Evolutionary conservation across 306 rosid species (phyloP), one percentile per base, ranked within the genome.

Genomic region (Parietaria judaica): DNA sequence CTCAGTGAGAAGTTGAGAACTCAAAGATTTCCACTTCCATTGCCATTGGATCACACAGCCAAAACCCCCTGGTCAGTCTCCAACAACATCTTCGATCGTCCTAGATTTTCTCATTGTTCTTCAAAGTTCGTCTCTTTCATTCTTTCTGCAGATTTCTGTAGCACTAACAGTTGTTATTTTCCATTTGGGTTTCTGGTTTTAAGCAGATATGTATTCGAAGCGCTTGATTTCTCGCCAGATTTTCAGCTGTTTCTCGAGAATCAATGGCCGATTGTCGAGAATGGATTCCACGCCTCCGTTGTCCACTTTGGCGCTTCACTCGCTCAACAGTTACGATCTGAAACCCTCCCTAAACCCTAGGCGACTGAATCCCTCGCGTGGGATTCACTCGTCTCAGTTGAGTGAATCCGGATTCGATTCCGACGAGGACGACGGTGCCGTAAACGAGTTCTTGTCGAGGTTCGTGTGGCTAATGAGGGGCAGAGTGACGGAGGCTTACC

Each of bases 401-500:
- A 54, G 64, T 39, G 60, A 59, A 56, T 62, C 60, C 63, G 43
- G 68, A 31, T 65, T 51, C 7, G 79, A 61, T 54, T 49, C 60
- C 6, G 79, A 38, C 12, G 78, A 73, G 15, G 78, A 82, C 8
- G 85, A 82, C 7, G 85, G 73, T 43, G 65, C 76, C 1, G 78
- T 84, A 47, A 77, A 74, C 58, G 96, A 92, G 65, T 92, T 92
- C 53, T 58, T 92, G 51, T 86, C 96, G 7, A 70, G 96, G 13
- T 88, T 92, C 36, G 90, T 81, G 4, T 86, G 94, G 95, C 68
- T 78, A 37, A 88, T 92, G 81, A 77, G 94, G 6, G 79, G 75
- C 69, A 84, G 74, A 53, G 76, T 88, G 3, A 47, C 67, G 8
- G 90, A 77, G 61, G 61, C 63, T 0, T 86, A 75, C 56, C 84